Evolutionary conservation across 129 eudicot species (phyloP), one percentile per base, ranked within the genome.

Genomic region (Lonicera japonica): DNA sequence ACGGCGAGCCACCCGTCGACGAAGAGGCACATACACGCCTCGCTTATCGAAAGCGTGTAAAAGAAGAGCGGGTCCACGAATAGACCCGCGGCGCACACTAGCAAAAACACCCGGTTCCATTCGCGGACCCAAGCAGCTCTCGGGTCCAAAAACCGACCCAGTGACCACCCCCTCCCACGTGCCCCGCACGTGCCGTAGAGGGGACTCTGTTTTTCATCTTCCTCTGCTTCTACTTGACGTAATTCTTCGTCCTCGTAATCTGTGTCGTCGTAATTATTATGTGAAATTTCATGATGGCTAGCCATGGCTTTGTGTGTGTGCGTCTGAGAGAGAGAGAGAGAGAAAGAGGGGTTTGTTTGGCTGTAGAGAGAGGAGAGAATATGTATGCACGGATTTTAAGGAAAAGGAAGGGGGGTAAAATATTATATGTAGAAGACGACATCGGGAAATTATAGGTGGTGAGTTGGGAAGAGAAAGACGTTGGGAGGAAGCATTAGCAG

Each of bases 1-100:
- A 87, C 66, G 48, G 90, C 82, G 55, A 91, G 78, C 97, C 96
- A 91, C 59, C 96, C 97, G 59, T 91, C 97, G 15, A 91, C 79
- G 61, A 77, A 87, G 38, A 91, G 80, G 69, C 99, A 87, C 85
- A 91, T 73, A 81, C 77, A 84, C 50, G 74, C 60, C 20, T 87
- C 88, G 63, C 88, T 84, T 17, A 91, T 71, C 0, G 97, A 84
- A 11, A 91, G 70, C 20, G 94, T 66, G 72, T 91, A 91, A 75
- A 87, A 87, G 70, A 91, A 91, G 18, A 91, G 75, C 1, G 97
- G 97, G 75, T 91, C 97, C 48, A 87, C 83, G 38, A 91, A 87
- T 4, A 91, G 78, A 19, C 96, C 88, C 19, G 68, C 38, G 3
- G 81, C 88, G 58, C 95, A 79, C 3, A 84, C 88, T 8, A 91